Base-by-base conservation (phyloP, 805 yeast genomes). In the Pichia pseudocactophila region DNA sequence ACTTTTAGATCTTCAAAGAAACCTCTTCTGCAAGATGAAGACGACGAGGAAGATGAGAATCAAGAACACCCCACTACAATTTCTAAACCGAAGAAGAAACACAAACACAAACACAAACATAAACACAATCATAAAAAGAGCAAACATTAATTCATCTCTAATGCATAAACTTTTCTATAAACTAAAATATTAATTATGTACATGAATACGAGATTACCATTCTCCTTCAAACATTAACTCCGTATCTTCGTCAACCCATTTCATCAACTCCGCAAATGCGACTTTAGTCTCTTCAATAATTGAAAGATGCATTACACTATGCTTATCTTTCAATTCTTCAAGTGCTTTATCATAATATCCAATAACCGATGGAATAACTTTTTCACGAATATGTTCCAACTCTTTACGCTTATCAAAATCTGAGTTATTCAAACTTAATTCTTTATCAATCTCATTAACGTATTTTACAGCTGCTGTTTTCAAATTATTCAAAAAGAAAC, bases 161-260 rank as follows among this genome's bases (percentile, higher is more conserved):
- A 27, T 15, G 16, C 16, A 31, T 36, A 18, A 27, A 12, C 18
- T 7, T 36, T 13, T 27, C 20, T 27, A 28, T 36, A 10, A 26
- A 28, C n/a, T n/a, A n/a, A n/a, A n/a, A n/a, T n/a, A n/a, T n/a
- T n/a, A 28, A 12, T 4, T 7, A 10, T 36, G 27, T 36, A 26
- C 16, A 28, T 7, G 31, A 12, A 28, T 13, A 28, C 6, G 6
- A 5, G 27, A 11, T 36, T 18, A 40, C 44, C 45, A 42, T n/a
- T 42, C 42, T 9, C 41, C 39, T 44, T 7, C 40, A 17, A 47
- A 39, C 19, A 44, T 15, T 3, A 10, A 30, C 27, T 42, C 44
- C 7, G 42, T 41, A 31, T 50, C 55, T 16, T 44, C 38, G 17
- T 42, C 45, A 31, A 53, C 41, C 60, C 59, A 55, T 16, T 43